Conservation (phyloP, 345 rosid species). For the Aquilaria sinensis region DNA sequence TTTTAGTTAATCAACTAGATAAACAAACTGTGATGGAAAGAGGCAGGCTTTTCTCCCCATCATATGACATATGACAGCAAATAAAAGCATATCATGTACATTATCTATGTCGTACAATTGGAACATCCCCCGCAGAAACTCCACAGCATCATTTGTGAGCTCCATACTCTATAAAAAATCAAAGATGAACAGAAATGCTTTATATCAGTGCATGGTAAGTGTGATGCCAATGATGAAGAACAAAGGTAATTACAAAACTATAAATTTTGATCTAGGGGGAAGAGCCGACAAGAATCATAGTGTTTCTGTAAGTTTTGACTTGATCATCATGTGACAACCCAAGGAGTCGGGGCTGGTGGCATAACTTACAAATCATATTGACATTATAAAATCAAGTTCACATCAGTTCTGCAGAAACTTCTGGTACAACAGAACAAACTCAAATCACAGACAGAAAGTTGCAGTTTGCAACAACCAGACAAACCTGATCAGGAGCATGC, state of each 20-base stretch:
- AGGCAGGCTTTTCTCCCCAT: background rate
- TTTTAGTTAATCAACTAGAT: background rate
- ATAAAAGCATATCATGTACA: slow-evolving; percentile 32
- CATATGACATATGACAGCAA: background rate
- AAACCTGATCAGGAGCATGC: slow-evolving; percentile 75
- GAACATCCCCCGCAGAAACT: slow-evolving; percentile 60
- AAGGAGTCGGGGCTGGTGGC: no score
- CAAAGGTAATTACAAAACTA: no score
- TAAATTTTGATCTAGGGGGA: no score
- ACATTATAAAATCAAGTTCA: no score
- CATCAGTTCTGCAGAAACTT: no score
- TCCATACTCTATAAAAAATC: slow-evolving; percentile 56
- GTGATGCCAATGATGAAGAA: no score
- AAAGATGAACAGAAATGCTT: slow-evolving; percentile 3
- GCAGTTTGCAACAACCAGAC: background rate
- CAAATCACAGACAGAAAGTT: no score
- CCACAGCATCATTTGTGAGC: slow-evolving; percentile 53
- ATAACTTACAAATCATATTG: no score
- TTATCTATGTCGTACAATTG: slow-evolving; percentile 58
- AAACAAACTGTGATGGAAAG: background rate
- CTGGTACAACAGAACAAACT: no score
- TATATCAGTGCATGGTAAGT: background rate
- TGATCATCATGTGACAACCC: no score
- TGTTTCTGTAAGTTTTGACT: no score
- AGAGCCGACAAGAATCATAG: no score